Evolutionary conservation across 352 stramenopile species (phyloP), one percentile per base, ranked within the genome.

Genomic region (Pythium vanterpoolii): DNA sequence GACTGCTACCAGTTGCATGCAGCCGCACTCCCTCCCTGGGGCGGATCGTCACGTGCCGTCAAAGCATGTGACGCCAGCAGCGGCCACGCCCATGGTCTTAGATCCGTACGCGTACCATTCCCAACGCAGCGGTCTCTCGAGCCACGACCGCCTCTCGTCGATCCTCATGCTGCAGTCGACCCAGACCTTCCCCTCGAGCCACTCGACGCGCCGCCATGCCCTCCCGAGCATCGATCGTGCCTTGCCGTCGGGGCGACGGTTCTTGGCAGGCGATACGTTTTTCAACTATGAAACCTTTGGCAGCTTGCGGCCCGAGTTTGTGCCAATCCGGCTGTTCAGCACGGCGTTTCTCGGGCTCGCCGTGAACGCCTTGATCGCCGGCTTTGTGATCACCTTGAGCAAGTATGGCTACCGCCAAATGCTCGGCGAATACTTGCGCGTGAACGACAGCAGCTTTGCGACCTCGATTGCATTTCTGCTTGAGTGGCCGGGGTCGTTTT

Each of bases 281-380:
- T 89, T 84, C 60, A 87, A 89, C 57, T 75, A 83, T 56, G 69
- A 82, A 39, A 66, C 73, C 50, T 79, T 83, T 51, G 78, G 74
- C 40, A 84, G 74, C 68, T 60, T 88, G 31, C 76, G 77, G 39
- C 72, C 78, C 31, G 82, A 82, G 11, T 56, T 62, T n/a, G 18
- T 18, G 13, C 50, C 68, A 1, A 68, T 84, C 34, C 27, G 50
- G 31, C 53, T 88, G 7, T 62, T 83, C 43, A 77, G 61, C 40
- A 43, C 50, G 4, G 62, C 39, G 36, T 74, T 89, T 36, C 54
- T 60, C 0, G 81, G 75, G 2, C 71, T 89, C 11, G 70, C 71
- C 11, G 43, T 79, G 27, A 76, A 66, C 1, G 69, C 68, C 5
- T 56, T 77, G 11, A 51, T 47, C 9, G 62, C 56, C 9, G 77